A percentile compares a stretch with the other conserved stretches of the same genome.
phyloP scores from a whole-genome alignment of 2,329 filamentous ascomycete species.

The Botrytis fragariae region DNA sequence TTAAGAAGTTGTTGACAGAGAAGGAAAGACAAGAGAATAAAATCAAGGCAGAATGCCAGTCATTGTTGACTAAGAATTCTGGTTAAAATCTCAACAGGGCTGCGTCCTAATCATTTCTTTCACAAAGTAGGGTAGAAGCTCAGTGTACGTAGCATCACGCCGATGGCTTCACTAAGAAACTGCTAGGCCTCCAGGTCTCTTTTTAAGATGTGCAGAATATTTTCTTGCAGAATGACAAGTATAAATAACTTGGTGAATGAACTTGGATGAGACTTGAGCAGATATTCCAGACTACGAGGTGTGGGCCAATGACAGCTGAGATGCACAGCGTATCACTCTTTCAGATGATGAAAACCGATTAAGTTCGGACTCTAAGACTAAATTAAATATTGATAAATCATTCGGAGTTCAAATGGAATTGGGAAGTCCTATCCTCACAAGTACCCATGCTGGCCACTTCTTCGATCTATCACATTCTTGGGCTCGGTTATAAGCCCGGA shows the following conservation, averaged over 20 bases:
- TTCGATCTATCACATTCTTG: neutral
- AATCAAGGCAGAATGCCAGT: neutral
- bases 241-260: neutral
- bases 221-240: neutral
- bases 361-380: neutral
- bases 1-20: neutral
- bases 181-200: neutral
- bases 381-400: neutral
- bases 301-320: neutral
- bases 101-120: too few species aligned
- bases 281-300: neutral
- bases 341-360: neutral
- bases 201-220: neutral
- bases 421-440: neutral
- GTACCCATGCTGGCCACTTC: fast-evolving
- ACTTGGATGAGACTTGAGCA: neutral
- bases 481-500: neutral
- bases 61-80: neutral
- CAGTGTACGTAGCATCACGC: too few species aligned
- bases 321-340: neutral
- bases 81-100: too few species aligned
- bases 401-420: neutral
- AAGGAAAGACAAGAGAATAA: neutral
- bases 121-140: too few species aligned
- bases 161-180: neutral